phyloP scores from a whole-genome alignment of 768 basidiomycete genomes.

The Candolleomyces efflorescens region DNA sequence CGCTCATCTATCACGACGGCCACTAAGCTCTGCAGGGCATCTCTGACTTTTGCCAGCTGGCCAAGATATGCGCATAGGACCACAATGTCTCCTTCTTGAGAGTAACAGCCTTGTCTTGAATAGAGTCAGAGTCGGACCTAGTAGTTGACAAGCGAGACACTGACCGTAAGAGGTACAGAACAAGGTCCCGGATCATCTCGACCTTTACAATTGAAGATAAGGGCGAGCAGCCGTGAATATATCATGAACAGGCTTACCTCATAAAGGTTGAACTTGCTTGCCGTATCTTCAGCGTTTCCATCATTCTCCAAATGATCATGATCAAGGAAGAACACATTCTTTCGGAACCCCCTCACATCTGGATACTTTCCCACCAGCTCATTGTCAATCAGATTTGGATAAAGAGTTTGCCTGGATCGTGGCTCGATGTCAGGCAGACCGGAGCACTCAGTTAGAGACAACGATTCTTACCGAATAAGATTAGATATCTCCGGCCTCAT shows the following conservation, averaged over 20 bases:
- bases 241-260: conserved; percentile 41
- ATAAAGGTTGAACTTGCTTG: conserved; percentile 61
- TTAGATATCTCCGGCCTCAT: conserved; percentile 71
- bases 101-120: conserved; percentile 39
- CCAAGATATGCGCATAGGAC: conserved; percentile 46
- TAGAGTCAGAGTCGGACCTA: not conserved
- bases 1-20: conserved; percentile 66
- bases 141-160: not conserved
- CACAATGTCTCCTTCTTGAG: conserved; percentile 43
- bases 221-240: not conserved
- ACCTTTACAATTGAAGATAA: conserved; percentile 23
- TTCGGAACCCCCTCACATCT: conserved; percentile 54
- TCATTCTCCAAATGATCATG: conserved; percentile 57
- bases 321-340: conserved; percentile 64
- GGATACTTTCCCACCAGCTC: conserved; percentile 46
- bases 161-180: conserved; percentile 38
- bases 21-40: conserved; percentile 39
- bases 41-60: conserved; percentile 37
- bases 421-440: not conserved
- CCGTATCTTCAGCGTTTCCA: conserved; percentile 53
- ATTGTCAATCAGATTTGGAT: conserved; percentile 58
- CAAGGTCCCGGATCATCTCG: conserved; percentile 40
- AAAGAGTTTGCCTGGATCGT: conserved; percentile 47
- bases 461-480: conserved; percentile 43
- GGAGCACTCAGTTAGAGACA: not conserved